Evolutionary conservation across 2,329 filamentous ascomycete genomes (phyloP), one percentile per base, ranked within the genome.

Genomic region (Penicillium decumbens): DNA sequence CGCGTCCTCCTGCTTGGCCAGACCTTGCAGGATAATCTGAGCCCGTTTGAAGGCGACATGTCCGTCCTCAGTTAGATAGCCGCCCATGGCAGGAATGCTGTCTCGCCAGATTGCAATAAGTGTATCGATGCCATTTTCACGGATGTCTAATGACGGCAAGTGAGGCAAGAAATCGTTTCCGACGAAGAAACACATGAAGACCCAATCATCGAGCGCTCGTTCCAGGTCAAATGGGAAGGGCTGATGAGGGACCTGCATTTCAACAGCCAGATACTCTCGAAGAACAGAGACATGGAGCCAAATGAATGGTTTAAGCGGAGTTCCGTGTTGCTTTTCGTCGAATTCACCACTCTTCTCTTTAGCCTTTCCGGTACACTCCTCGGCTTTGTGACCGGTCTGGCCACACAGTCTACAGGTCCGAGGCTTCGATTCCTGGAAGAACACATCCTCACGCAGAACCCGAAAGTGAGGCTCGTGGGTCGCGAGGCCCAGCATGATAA

Each of bases 151-250:
- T 63, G 92, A 95, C n/a, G 93, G 93, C 50, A 98, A 77, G 77
- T 98, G 93, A 43, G 93, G 93, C 59, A 98, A 75, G 74, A 98
- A 98, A 75, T 98, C 95, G 71, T 98, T 98, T 59, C 92, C 92
- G 49, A 97, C 92, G 68, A 97, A 97, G 75, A 95, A 97, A 74
- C 92, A 97, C 84, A 97, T 93, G 70, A 97, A 97, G 12, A 97
- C 89, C 93, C 92, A 97, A 67, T 97, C 92, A 70, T 97, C 93
- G 51, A 97, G 81, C 24, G 91, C 91, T 57, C 93, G 84, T 72
- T 98, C 93, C 39, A 98, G 78, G 67, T 98, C 90, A 71, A 95
- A 97, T 47, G 82, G 81, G 72, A 97, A 97, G 1, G 85, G 85
- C 58, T 95, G 81, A 48, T 84, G 81, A 15, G 89, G 85, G 29